Evolutionary conservation across 352 stramenopile species (phyloP).

Genomic region (Phytopythium montanum): DNA sequence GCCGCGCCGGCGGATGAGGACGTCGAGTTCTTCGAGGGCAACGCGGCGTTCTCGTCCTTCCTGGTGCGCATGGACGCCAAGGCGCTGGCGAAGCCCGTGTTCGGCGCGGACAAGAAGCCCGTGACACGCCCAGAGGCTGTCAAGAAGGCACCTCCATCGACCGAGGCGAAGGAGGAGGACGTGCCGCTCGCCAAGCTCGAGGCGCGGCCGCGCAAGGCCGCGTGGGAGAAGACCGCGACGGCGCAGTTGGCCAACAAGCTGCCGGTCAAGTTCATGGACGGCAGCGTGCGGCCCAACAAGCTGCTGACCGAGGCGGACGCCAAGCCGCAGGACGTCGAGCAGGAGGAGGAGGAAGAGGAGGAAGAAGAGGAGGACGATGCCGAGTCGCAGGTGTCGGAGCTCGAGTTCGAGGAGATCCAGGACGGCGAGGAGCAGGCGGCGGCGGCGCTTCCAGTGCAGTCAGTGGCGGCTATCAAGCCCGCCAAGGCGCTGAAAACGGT

Average conservation of each 20-base stretch:
- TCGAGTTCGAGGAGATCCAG: slow-evolving; percentile 80
- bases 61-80: slow-evolving; percentile 77
- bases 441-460: slow-evolving; percentile 3
- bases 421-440: slow-evolving; percentile 14
- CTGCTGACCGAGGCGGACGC: slow-evolving; percentile 44
- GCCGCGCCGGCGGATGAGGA: slow-evolving; percentile 77
- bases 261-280: slow-evolving; percentile 86
- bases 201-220: slow-evolving; percentile 53
- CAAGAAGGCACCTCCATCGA: too few relatives aligned
- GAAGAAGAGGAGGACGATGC: slow-evolving; percentile 38
- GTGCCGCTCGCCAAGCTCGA: slow-evolving; percentile 80
- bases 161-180: slow-evolving; percentile 23
- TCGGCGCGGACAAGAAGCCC: slow-evolving; percentile 35
- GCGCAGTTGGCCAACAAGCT: slow-evolving; percentile 67
- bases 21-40: slow-evolving; percentile 73
- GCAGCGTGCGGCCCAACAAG: slow-evolving; percentile 74
- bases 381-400: slow-evolving; percentile 68
- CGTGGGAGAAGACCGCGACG: slow-evolving; percentile 54
- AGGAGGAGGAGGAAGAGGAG: slow-evolving; percentile 18
- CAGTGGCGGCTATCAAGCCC: background rate
- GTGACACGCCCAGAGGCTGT: slow-evolving; percentile 3
- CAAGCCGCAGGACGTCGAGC: slow-evolving; percentile 18
- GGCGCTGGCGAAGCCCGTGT: slow-evolving; percentile 43
- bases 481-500: slow-evolving; percentile 30
- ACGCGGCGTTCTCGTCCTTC: slow-evolving; percentile 70